Evolutionary conservation across 371 early-diverging fungal genomes (phyloP), one percentile per base, ranked within the genome.

Genomic region (Syncephalastrum monosporum): DNA sequence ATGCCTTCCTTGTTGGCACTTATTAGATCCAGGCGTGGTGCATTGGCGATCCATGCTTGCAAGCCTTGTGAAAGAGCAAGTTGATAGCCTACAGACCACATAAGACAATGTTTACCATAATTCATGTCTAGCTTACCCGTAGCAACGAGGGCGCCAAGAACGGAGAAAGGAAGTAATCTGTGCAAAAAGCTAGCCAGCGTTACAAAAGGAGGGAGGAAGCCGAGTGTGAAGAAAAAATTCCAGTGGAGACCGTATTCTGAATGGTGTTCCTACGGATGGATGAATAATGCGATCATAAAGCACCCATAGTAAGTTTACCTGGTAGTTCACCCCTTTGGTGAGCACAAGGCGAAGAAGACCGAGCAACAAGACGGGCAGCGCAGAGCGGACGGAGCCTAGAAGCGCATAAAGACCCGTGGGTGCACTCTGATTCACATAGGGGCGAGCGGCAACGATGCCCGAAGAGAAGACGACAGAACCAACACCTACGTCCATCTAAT

Each of bases 171-270:
- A 25, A 65, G 56, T 33, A 47, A 56, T 54, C 55, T 44, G 25
- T 60, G 72, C 25, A 76, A 64, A n/a, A 57, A 73, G 15, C 76
- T 72, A 50, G 67, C 76, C 16, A 81, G 25, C 23, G 91, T 82
- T 29, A 85, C 82, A 82, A 90, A 82, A 15, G 92, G 74, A 5
- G 94, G 92, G 45, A 98, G 66, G 53, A 91, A 76, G 0, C 91
- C 95, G 13, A 98, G 82, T 0, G 98, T 97, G 56, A 95, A 82
- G 68, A 97, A 98, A 68, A 98, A 98, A 78, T 98, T 98, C 98
- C 98, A 98, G 63, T 98, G 98, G 47, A 94, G 82, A 19, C 98
- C 98, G 66, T 98, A 98, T 71, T 98, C 98, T 3, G 92, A 83
- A 10, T 89, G 91, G 65, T 96, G 95, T 53, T 94, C 93, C 84